Base-by-base conservation (phyloP, 163 green algal genomes). In the Coccomyxa subellipsoidea region DNA sequence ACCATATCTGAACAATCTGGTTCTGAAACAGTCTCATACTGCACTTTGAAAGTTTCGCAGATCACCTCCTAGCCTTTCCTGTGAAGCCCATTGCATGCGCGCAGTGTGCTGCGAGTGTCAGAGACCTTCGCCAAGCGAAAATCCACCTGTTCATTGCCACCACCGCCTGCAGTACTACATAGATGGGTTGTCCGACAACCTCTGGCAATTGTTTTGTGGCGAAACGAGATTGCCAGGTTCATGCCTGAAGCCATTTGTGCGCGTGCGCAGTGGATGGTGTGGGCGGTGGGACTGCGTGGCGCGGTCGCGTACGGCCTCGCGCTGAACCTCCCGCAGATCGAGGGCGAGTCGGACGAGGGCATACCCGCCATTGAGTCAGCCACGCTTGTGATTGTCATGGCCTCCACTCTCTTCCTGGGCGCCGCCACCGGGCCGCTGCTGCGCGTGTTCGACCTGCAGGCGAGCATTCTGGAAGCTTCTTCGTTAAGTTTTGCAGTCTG, bases 271-370 rank as follows among this genome's bases (percentile, higher is more conserved):
- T 53, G 47, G 72, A 92, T 96, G 85, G 81, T 94, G 81, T 95
- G 91, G 90, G 81, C 90, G n/a, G 89, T 87, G 38, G 92, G 92
- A 27, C 82, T 96, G 81, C 82, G 92, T 29, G 92, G 92, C 15
- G 92, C 92, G 31, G 93, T 96, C 35, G 92, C 92, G 5, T 96
- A 94, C 79, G 92, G 90, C n/a, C 87, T 96, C 0, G 84, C 88
- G 7, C 81, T 94, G 18, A 93, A 95, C 78, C 87, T 94, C 78
- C 91, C 90, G 59, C 79, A 86, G 78, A 85, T 85, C 9, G 77
- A 83, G 76, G 77, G 59, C 34, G 82, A 85, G 47, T 72, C 21
- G 23, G 69, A 85, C 54, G 81, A 86, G 39, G 90, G 86, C 75
- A 93, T 94, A 47, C 88, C 85, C 21, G 89, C 91, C 79, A 90